Base-by-base conservation (phyloP, 805 yeast species). In the Geotrichum ghanense region DNA sequence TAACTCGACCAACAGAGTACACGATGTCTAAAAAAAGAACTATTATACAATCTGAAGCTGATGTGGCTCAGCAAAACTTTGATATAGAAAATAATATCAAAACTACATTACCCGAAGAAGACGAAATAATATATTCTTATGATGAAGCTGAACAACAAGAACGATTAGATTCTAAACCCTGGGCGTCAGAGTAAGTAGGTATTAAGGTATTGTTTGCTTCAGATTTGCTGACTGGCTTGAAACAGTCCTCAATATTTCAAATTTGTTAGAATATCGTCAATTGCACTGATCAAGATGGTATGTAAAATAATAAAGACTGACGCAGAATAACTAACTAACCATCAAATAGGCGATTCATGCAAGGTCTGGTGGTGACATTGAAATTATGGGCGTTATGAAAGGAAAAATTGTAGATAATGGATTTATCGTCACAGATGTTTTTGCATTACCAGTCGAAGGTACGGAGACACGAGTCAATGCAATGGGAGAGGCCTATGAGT, bases 391-490 rank as follows among this genome's bases (percentile, higher is more conserved):
- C 3, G 83, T 89, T 83, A 70, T 90, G 62, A 76, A 89, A 0
- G 97, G 98, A 1, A 78, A 78, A 53, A 74, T 83, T 7, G 66
- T 75, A 12, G 70, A 68, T 3, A 65, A 69, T 17, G 64, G 72
- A 21, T 68, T 69, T 4, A 52, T 55, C 5, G 83, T 92, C 1
- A 72, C 79, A 71, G 96, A 90, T 61, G 81, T 80, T 7, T 90
- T 83, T 61, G 80, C 88, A 12, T 65, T 92, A 34, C 97, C 97
- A 0, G 97, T 90, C 1, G 90, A 85, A 60, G 97, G 97, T 1
- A 89, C 97, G 0, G 97, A 92, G 61, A 86, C 96, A 0, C 64
- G 97, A 44, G 98, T 90, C 26, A 92, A 92, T 63, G 97, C 97
- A 0, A 88, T 84, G 58, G 79, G 80, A 16, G 97, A 90, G 58